A percentile compares a stretch with the other conserved stretches of the same genome.
phyloP scores from a whole-genome alignment of 2,329 filamentous ascomycete genomes.

The Aspergillus oerlinghausenensis region DNA sequence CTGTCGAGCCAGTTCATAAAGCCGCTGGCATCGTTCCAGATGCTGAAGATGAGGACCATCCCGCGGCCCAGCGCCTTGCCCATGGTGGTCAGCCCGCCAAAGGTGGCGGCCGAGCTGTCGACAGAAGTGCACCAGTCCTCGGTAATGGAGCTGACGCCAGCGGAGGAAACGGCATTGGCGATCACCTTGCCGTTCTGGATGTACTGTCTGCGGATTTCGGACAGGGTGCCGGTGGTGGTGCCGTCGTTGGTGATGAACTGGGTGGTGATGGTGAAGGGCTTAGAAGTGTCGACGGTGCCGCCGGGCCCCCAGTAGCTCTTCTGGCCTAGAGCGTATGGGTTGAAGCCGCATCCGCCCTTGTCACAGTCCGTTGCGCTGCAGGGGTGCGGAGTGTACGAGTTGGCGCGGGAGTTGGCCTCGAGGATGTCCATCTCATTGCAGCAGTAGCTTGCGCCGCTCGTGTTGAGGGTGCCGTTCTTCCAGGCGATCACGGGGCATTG shows the following conservation, averaged over 20 bases:
- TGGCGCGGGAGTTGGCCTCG: not conserved
- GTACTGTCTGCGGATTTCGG: not conserved
- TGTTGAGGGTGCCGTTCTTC: not conserved
- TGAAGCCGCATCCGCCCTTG: not conserved
- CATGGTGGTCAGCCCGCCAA: not conserved
- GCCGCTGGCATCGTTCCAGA: not conserved
- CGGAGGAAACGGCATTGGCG: not conserved
- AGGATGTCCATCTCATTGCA: not conserved
- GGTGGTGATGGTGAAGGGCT: not conserved
- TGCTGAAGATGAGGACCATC: not conserved
- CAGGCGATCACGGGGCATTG: not conserved
- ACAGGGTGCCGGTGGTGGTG: not conserved
- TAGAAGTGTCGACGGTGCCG: not conserved
- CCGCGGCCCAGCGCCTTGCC: not conserved
- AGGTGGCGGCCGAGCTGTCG: not conserved
- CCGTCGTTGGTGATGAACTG: not conserved
- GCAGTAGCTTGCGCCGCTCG: not conserved
- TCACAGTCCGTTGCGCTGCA: not conserved
- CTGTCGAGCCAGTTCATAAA: not conserved
- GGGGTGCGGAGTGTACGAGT: not conserved
- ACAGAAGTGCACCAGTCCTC: not conserved
- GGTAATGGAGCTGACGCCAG: not conserved
- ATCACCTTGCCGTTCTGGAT: not conserved
- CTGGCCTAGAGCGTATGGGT: not conserved
- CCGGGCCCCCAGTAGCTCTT: not conserved